A percentile compares a stretch with the other conserved stretches of the same genome.
Evolutionary conservation across 257 asterid species (phyloP).

Genomic region (Solanum etuberosum): DNA sequence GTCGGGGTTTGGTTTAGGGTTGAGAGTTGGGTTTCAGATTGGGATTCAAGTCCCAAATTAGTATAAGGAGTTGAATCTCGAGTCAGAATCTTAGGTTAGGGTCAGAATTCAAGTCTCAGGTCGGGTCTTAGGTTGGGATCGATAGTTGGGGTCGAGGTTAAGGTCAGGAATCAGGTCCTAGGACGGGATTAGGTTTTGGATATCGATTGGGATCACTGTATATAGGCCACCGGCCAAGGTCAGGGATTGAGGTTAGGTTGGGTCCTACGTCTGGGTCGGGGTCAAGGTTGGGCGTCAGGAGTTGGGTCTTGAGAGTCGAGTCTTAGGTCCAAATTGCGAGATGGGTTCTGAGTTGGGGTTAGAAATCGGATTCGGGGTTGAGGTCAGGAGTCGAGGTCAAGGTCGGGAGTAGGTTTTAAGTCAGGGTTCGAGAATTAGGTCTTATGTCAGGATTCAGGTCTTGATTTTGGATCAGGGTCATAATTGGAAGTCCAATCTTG

Average conservation of each 20-base stretch:
- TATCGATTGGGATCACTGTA: background rate
- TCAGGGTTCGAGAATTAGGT: background rate
- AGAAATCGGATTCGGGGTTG: no score
- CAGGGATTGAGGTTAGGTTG: background rate
- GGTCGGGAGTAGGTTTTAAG: background rate
- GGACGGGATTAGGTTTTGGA: background rate
- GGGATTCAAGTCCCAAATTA: background rate
- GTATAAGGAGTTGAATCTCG: background rate
- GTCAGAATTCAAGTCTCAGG: background rate
- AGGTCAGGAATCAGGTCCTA: background rate
- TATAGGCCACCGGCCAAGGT: background rate
- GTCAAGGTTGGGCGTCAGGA: background rate
- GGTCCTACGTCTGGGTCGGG: background rate
- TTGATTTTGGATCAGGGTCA: background rate
- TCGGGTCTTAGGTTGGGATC: background rate
- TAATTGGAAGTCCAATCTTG: background rate
- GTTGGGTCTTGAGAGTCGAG: background rate
- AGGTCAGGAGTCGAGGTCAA: background rate
- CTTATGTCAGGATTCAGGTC: accelerated
- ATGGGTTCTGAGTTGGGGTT: background rate
- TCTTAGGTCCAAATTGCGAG: background rate
- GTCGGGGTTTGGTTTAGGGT: background rate
- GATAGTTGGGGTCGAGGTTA: background rate
- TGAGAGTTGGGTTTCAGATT: background rate
- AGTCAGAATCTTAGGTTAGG: background rate